Evolutionary conservation across 495 filamentous ascomycete genomes (phyloP), one percentile per base, ranked within the genome.

Genomic region (Annulohypoxylon maeteangense): DNA sequence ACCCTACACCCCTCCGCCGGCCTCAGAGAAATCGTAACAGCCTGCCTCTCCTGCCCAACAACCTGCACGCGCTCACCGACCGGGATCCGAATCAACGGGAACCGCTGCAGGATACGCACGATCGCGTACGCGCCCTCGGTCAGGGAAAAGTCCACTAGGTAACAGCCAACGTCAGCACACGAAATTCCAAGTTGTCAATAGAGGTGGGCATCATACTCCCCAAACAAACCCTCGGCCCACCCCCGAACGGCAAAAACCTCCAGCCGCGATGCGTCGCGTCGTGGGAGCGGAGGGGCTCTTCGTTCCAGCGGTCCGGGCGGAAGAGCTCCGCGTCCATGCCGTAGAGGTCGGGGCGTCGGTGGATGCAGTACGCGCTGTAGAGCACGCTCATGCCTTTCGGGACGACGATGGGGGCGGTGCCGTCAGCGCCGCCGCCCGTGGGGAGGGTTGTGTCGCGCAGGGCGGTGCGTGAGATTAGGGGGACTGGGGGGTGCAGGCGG

Each of bases 401-500:
- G 18, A 88, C 76, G 25, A 80, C 78, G 38, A 94, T 78, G 0
- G 90, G 91, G 2, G 71, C 62, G 18, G 75, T 78, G 16, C 84
- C 80, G 60, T 84, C 81, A 5, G 76, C 65, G 0, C 84, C 85
- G 31, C 86, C 86, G 29, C 86, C 84, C 10, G 62, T 68, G 0
- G 86, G 86, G 3, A 88, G 74, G 7, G 75, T 71, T 0, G 86
- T 86, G 62, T 84, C 81, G 57, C 59, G 64, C 12, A 79, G 31
- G 2, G 89, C 87, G 22, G 70, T 69, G 60, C 89, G 84, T 34
- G 73, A 75, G 67, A 90, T 91, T 45, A 84, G 68, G 0, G 87
- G 84, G 0, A 90, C 83, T 1, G 85, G 73, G 0, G 90, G 88
- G 75, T 85, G 87, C 5, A 91, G 81, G 7, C 89, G 84, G 1